Conservation (phyloP, 305 asterid genomes). For the Striga hermonthica region DNA sequence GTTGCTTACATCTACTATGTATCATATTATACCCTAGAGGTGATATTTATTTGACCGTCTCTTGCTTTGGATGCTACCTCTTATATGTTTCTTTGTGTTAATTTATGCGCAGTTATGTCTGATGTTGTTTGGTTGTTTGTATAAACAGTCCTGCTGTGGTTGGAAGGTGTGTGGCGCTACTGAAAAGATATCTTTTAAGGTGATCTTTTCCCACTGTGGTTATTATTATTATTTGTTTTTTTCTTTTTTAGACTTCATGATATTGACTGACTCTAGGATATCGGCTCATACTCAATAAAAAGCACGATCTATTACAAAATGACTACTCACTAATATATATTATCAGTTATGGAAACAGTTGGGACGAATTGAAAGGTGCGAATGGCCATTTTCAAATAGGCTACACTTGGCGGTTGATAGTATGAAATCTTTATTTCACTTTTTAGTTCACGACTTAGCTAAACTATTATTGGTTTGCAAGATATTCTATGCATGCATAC, state of each 20-base stretch:
- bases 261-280: conserved; percentile 8
- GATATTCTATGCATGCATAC: neutral
- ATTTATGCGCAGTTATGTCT: conserved; percentile 19
- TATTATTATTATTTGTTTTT: neutral
- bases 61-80: conserved; percentile 17
- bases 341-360: conserved; percentile 3
- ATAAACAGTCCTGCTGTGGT: conserved; percentile 95
- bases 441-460: conserved; percentile 7
- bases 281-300: conserved; percentile 24
- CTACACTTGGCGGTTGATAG: conserved; percentile 4
- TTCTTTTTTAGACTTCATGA: conserved; percentile 28
- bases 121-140: conserved; percentile 18
- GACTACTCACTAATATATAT: conserved; percentile 6
- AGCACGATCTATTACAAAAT: conserved; percentile 9
- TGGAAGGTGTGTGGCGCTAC: conserved; percentile 89
- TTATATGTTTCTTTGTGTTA: conserved; percentile 13
- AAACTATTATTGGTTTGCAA: neutral
- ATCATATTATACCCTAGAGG: conserved; percentile 17
- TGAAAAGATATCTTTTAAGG: conserved; percentile 92
- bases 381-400: conserved; percentile 15
- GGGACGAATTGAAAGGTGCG: conserved; percentile 15
- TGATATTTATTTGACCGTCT: conserved; percentile 19
- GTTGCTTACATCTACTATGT: conserved; percentile 14
- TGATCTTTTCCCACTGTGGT: conserved; percentile 34
- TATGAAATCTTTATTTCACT: neutral